Conservation (phyloP, 2,329 filamentous ascomycete genomes). For the Arthrobotrys pseudoclavata region DNA sequence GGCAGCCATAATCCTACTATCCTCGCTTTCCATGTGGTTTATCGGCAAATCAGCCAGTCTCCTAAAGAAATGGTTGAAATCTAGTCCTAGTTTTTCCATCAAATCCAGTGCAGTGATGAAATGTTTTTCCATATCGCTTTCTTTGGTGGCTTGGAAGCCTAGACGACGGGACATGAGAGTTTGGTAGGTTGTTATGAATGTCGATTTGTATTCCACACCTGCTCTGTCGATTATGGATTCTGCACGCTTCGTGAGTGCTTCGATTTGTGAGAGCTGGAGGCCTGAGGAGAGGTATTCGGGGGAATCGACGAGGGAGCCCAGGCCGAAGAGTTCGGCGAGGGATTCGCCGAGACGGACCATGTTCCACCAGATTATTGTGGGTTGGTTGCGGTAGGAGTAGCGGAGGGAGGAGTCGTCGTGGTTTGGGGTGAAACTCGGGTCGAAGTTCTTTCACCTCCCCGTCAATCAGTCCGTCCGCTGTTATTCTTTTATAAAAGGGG, state of each 20-base stretch:
- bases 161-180: conserved; percentile 83
- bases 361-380: conserved; percentile 85
- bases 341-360: conserved; percentile 84
- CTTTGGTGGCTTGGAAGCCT: conserved; percentile 78
- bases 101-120: conserved; percentile 87
- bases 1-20: conserved; percentile 75
- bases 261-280: conserved; percentile 76
- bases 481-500: background rate
- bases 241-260: conserved; percentile 80
- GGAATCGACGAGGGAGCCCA: conserved; percentile 79
- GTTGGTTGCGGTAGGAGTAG: conserved; percentile 94
- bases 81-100: conserved; percentile 83
- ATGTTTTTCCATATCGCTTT: conserved; percentile 81
- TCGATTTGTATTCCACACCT: conserved; percentile 88
- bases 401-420: conserved; percentile 90
- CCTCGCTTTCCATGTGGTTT: conserved; percentile 75
- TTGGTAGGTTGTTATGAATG: conserved; percentile 92
- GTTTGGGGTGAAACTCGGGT: conserved; percentile 94
- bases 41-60: conserved; percentile 77
- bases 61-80: conserved; percentile 96
- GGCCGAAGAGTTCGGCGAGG: conserved; percentile 87
- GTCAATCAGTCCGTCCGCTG: too few species aligned
- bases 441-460: conserved; percentile 74
- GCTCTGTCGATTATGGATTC: conserved; percentile 84
- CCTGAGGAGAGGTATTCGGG: conserved; percentile 79